These are phyloP conservation scores for Albatrellus sp. DNA, from an alignment of 1,284 basidiomycete genomes.

Conservation along the genomic window DNA sequence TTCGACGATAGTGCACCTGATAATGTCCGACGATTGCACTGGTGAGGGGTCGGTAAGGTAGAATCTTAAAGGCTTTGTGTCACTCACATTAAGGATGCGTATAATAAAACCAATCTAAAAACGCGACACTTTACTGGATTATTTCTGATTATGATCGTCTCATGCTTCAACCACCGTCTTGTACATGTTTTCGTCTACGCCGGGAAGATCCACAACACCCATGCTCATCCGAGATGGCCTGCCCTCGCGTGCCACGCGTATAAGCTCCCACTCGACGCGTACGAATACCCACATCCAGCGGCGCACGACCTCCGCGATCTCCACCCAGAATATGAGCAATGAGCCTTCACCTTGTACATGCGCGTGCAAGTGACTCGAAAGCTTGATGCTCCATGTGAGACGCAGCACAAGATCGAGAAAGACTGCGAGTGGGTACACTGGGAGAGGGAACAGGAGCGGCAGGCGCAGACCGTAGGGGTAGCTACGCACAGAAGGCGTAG, in stretches of 20 bases:
- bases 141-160: too few relatives aligned
- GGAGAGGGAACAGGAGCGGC: conserved; percentile 64
- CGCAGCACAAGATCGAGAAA: conserved; percentile 82
- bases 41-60: too few relatives aligned
- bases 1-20: too few relatives aligned
- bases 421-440: conserved; percentile 80
- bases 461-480: conserved; percentile 61
- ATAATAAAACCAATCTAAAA: too few relatives aligned
- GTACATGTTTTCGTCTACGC: too few relatives aligned
- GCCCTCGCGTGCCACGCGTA: conserved; percentile 29
- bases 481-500: conserved; percentile 3
- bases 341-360: conserved; percentile 62
- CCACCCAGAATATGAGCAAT: conserved; percentile 78
- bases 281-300: conserved; percentile 97
- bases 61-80: too few relatives aligned
- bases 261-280: conserved; percentile 90
- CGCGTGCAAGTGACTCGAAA: conserved; percentile 81
- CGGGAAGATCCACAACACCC: too few relatives aligned
- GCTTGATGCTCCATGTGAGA: conserved; percentile 90
- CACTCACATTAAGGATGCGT: too few relatives aligned
- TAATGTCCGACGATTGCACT: too few relatives aligned
- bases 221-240: not conserved
- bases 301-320: conserved; percentile 81
- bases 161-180: too few relatives aligned
- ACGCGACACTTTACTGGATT: too few relatives aligned